Conservation (phyloP, 2,329 filamentous ascomycete species). For the Emmonsiellopsis sp. region DNA sequence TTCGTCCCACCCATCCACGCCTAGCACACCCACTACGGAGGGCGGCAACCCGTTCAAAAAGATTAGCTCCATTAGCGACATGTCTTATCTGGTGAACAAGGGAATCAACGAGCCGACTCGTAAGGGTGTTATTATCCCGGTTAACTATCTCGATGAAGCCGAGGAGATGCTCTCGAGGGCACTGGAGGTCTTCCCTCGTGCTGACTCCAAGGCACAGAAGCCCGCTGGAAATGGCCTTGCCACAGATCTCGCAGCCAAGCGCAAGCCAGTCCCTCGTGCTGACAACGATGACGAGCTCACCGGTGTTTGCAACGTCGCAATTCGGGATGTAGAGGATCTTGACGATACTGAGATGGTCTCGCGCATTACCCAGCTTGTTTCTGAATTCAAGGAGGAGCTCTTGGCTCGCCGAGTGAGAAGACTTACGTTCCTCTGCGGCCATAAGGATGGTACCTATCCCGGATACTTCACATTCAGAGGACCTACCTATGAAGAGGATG, state of each 20-base stretch:
- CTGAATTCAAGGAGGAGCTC: constrained; percentile 75
- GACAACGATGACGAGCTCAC: constrained; percentile 68
- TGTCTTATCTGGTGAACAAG: constrained; percentile 75
- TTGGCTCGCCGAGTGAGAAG: constrained; percentile 73
- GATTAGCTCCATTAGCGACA: constrained; percentile 90
- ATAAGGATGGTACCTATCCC: constrained; percentile 86
- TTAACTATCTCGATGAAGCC: constrained; percentile 85
- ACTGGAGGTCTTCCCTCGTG: constrained; percentile 66
- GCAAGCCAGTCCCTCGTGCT: constrained; percentile 46
- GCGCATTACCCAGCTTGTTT: constrained; percentile 66
- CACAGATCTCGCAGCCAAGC: constrained; percentile 64
- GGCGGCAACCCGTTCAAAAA: constrained; percentile 60
- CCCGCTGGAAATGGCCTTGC: constrained; percentile 50
- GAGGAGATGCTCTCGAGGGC: constrained; percentile 80
- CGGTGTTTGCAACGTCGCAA: constrained; percentile 83
- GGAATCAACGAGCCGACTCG: constrained; percentile 63
- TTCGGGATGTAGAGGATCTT: constrained; percentile 75
- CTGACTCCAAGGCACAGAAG: constrained; percentile 48
- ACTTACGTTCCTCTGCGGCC: constrained; percentile 91
- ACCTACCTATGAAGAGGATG: constrained; percentile 78
- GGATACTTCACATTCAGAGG: constrained; percentile 98
- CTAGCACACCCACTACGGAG: constrained; percentile 59
- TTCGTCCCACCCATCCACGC: constrained; percentile 73
- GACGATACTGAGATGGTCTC: constrained; percentile 72
- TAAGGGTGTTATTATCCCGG: constrained; percentile 90